A percentile compares a stretch with the other conserved stretches of the same genome.
phyloP scores from a whole-genome alignment of 106 monocot genomes.

The Dactylorhiza incarnata region DNA sequence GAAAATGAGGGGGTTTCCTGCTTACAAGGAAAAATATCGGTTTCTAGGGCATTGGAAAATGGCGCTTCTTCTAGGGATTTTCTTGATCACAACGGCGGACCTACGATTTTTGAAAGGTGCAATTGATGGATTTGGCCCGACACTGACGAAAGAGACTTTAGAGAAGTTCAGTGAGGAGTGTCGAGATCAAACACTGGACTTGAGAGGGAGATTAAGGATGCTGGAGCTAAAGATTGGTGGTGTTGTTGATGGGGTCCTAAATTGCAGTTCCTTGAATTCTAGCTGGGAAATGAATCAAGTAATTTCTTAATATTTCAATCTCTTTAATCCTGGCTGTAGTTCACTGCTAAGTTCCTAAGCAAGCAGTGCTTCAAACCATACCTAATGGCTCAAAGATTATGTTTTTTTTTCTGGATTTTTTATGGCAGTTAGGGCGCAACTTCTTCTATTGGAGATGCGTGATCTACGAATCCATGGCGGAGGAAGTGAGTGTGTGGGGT shows the following conservation, averaged over 20 bases:
- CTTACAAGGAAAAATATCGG: conserved; percentile 8
- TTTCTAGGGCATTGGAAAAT: conserved; percentile 3
- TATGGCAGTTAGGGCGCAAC: conserved; percentile 32
- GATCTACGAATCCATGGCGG: conserved; percentile 37
- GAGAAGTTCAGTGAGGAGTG: conserved; percentile 32
- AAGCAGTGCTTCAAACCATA: not conserved
- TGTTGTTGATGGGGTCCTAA: conserved; percentile 20
- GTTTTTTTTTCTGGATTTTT: not conserved
- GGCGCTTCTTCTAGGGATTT: conserved; percentile 13
- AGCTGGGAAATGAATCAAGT: conserved; percentile 56
- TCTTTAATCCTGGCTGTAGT: not conserved
- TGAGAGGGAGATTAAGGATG: conserved; percentile 30
- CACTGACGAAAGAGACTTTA: conserved; percentile 34
- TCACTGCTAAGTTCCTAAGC: not conserved
- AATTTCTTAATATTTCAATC: not conserved
- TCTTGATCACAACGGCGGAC: conserved; percentile 30
- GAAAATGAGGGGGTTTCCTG: not conserved
- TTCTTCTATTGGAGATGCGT: conserved; percentile 54
- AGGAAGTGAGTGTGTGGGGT: conserved; percentile 74
- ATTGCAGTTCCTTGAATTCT: conserved; percentile 45
- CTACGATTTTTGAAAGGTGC: conserved; percentile 17
- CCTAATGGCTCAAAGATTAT: not conserved
- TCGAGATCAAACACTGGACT: conserved; percentile 4
- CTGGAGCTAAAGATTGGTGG: conserved; percentile 31
- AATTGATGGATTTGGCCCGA: conserved; percentile 24